Evolutionary conservation across 345 rosid genomes (phyloP).

Genomic region (Mallotus nudiflorus): DNA sequence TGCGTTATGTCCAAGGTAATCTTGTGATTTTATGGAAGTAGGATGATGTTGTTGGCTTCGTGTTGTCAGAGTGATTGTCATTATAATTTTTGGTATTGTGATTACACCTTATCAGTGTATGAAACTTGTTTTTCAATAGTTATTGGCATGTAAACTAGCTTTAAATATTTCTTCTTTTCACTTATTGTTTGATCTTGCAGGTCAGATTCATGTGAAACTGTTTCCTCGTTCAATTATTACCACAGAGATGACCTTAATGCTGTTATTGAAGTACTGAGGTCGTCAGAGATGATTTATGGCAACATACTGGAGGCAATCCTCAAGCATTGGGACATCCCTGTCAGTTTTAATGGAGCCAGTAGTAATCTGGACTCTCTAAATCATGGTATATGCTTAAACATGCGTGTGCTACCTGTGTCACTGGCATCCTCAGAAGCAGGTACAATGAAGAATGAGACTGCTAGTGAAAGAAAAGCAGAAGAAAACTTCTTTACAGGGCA

Average conservation of each 20-base stretch:
- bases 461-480: conserved; percentile 39
- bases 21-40: neutral
- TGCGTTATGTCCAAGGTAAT: neutral
- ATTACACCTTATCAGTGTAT: neutral
- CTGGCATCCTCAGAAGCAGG: conserved; percentile 30
- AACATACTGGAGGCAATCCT: conserved; percentile 58
- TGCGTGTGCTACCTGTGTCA: conserved; percentile 11
- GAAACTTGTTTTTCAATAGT: neutral
- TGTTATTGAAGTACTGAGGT: conserved; percentile 63
- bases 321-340: conserved; percentile 59
- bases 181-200: conserved; percentile 50
- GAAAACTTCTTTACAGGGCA: conserved; percentile 39
- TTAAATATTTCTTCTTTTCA: conserved; percentile 15
- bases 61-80: neutral
- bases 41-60: neutral
- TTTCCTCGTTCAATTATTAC: conserved; percentile 55
- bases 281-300: conserved; percentile 49
- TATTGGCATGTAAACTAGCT: conserved; percentile 11
- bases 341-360: conserved; percentile 34
- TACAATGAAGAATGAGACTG: conserved; percentile 29
- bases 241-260: conserved; percentile 54
- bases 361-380: conserved; percentile 41
- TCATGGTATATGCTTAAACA: conserved; percentile 28
- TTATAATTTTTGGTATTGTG: neutral
- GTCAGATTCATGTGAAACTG: conserved; percentile 59